These are phyloP conservation scores for Exophiala xenobiotica DNA, from an alignment of 2,329 filamentous ascomycete species.

Conservation along the genomic window DNA sequence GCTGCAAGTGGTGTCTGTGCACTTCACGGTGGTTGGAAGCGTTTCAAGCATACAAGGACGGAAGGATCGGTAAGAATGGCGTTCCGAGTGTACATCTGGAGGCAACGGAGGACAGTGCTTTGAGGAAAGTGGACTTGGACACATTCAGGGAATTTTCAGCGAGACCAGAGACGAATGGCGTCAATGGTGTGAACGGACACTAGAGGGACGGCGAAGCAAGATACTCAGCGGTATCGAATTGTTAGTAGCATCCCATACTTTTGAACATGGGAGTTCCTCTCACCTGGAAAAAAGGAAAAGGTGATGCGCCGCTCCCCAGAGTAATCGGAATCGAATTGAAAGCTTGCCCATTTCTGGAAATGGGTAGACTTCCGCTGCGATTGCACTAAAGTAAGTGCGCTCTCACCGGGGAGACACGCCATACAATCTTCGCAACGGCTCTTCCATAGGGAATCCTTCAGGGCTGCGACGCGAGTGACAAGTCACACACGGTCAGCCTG, in stretches of 20 bases:
- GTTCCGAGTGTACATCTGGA: constrained; percentile 37
- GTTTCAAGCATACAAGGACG: constrained; percentile 52
- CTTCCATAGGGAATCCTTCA: constrained; percentile 68
- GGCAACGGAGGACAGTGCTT: constrained; percentile 40
- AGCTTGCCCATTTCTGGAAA: constrained; percentile 45
- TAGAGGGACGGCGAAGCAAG: constrained; percentile 12
- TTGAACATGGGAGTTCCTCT: constrained; percentile 1
- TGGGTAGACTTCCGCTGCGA: constrained; percentile 69
- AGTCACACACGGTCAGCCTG: constrained; percentile 34
- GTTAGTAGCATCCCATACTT: constrained; percentile 26
- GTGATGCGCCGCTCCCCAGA: constrained; percentile 75
- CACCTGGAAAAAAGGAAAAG: constrained; percentile 39
- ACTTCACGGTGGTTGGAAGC: constrained; percentile 62
- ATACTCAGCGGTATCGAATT: not conserved
- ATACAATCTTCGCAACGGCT: constrained; percentile 94
- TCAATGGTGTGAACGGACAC: constrained; percentile 17
- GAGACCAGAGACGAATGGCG: constrained; percentile 29
- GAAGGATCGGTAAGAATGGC: constrained; percentile 33
- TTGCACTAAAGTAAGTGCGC: constrained; percentile 82
- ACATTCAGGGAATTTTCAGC: constrained; percentile 39
- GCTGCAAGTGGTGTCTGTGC: constrained; percentile 66
- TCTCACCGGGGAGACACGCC: constrained; percentile 32
- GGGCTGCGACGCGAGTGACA: constrained; percentile 28
- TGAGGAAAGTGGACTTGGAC: constrained; percentile 38
- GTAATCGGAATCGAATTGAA: constrained; percentile 92